Conservation (phyloP, 805 yeast species). For the Nakazawaea pomicola region DNA sequence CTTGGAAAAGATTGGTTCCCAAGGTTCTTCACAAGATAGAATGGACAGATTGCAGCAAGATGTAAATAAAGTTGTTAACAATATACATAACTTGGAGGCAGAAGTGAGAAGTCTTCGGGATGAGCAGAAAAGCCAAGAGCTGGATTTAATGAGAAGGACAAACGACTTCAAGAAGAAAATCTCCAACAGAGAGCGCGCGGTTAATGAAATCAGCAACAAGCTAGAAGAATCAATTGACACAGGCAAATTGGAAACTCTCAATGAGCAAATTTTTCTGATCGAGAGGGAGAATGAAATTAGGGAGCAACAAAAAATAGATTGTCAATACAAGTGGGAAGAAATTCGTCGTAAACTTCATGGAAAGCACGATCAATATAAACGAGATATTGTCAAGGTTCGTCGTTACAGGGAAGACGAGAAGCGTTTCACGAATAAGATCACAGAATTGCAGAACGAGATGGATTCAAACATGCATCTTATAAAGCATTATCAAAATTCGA, state of each 20-base stretch:
- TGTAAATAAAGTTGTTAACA: conserved; percentile 17
- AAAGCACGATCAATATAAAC: conserved; percentile 11
- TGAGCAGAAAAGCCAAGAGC: conserved; percentile 18
- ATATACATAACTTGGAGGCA: conserved; percentile 9
- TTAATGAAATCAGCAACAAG: conserved; percentile 30
- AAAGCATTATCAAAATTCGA: conserved; percentile 14
- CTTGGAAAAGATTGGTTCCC: conserved; percentile 9
- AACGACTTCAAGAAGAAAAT: conserved; percentile 16
- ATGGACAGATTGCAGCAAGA: conserved; percentile 16
- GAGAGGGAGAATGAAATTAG: conserved; percentile 24
- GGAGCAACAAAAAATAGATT: conserved; percentile 18
- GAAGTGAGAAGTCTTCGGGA: conserved; percentile 8
- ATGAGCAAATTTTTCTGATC: conserved; percentile 27
- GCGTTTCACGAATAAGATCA: conserved; percentile 19
- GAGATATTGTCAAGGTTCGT: conserved; percentile 12
- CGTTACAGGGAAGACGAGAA: conserved; percentile 17
- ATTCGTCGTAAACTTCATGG: not conserved
- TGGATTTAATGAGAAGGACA: conserved; percentile 16
- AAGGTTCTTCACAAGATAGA: conserved; percentile 8
- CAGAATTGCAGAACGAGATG: conserved; percentile 14
- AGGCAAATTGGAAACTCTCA: conserved; percentile 30
- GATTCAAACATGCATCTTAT: conserved; percentile 19
- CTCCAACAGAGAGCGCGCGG: conserved; percentile 16
- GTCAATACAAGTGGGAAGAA: not conserved
- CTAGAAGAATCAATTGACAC: conserved; percentile 41